Conservation (phyloP, 768 basidiomycete species). For the Cyclocybe cylindracea region DNA sequence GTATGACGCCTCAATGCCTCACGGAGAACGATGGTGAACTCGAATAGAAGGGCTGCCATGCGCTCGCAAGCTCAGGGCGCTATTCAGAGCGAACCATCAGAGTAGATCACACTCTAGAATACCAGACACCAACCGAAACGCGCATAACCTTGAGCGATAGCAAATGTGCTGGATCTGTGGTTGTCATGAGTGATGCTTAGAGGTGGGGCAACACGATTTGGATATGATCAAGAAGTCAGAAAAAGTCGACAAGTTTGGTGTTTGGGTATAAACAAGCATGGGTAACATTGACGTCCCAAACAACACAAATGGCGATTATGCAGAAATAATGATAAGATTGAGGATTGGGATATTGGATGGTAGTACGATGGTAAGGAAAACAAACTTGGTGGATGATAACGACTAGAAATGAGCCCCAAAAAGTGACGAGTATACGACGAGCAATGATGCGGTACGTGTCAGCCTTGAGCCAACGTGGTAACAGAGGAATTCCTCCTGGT, state of each 20-base stretch:
- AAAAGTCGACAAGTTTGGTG: not conserved
- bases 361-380: not conserved
- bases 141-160: conserved; percentile 87
- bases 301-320: not conserved
- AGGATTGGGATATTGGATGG: not conserved
- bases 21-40: conserved; percentile 74
- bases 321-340: conserved; percentile 9
- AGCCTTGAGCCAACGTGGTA: conserved; percentile 22
- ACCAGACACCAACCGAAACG: conserved; percentile 65
- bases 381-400: not conserved
- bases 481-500: conserved; percentile 1
- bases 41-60: conserved; percentile 89
- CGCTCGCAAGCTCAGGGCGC: conserved; percentile 72
- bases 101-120: conserved; percentile 1
- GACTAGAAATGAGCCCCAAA: not conserved
- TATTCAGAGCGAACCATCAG: conserved; percentile 28
- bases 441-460: not conserved
- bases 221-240: not conserved
- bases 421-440: no score
- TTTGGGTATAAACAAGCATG: not conserved
- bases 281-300: not conserved
- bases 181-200: conserved; percentile 25
- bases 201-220: not conserved
- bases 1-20: conserved; percentile 16
- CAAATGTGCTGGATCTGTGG: conserved; percentile 59